Evolutionary conservation across 1,284 basidiomycete species (phyloP).

Genomic region (Ustilago crameri): DNA sequence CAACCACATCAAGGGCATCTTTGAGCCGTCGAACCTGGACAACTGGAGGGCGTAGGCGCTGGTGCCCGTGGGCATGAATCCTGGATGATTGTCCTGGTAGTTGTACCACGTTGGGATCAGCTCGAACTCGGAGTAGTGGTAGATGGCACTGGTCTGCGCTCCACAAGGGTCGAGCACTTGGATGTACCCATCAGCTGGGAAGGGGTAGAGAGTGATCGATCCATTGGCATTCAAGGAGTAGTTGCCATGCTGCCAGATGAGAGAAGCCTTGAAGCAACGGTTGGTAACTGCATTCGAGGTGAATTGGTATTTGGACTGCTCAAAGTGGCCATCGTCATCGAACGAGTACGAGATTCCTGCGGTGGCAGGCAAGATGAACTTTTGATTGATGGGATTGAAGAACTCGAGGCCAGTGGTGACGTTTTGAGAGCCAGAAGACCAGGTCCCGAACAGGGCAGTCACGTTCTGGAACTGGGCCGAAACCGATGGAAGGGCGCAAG

Average conservation of each 20-base stretch:
- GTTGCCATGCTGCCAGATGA: slow-evolving; percentile 67
- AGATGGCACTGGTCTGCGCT: slow-evolving; percentile 46
- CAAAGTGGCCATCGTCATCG: slow-evolving; percentile 63
- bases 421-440: slow-evolving; percentile 60
- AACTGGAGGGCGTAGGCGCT: slow-evolving; percentile 54
- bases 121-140: slow-evolving; percentile 56
- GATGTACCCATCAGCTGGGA: slow-evolving; percentile 58
- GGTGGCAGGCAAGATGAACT: slow-evolving; percentile 57
- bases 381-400: slow-evolving; percentile 63
- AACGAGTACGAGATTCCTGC: slow-evolving; percentile 65
- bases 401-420: slow-evolving; percentile 63
- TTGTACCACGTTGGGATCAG: slow-evolving; percentile 58
- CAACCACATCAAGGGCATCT: slow-evolving; percentile 55
- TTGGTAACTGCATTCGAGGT: slow-evolving; percentile 54
- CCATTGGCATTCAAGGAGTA: slow-evolving; percentile 60
- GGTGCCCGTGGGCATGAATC: slow-evolving; percentile 36
- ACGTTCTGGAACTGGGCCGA: slow-evolving; percentile 35
- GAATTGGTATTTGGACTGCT: slow-evolving; percentile 56
- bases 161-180: slow-evolving; percentile 60
- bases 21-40: slow-evolving; percentile 45
- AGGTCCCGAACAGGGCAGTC: slow-evolving; percentile 56
- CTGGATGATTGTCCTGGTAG: slow-evolving; percentile 51
- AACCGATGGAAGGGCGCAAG: slow-evolving; percentile 5
- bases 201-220: slow-evolving; percentile 53
- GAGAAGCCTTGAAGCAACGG: slow-evolving; percentile 60